Evolutionary conservation across 2,329 filamentous ascomycete genomes (phyloP).

Genomic region (Grosmannia penicillata): DNA sequence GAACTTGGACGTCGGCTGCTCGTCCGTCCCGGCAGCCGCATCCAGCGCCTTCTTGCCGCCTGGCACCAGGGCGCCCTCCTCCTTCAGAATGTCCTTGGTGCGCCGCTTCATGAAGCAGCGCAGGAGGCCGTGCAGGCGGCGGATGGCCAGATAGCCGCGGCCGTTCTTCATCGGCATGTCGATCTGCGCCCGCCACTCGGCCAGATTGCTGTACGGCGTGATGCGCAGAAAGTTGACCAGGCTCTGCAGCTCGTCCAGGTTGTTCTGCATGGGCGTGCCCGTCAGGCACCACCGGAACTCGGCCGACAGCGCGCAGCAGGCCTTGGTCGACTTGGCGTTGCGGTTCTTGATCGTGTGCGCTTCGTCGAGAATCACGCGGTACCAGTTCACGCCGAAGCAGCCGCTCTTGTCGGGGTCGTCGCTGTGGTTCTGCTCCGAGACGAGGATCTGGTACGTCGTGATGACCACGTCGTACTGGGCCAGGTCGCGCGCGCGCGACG

Average conservation of each 20-base stretch:
- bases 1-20: constrained; percentile 48
- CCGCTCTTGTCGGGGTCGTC: constrained; percentile 57
- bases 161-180: constrained; percentile 81
- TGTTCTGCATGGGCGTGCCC: constrained; percentile 96
- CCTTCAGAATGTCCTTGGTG: constrained; percentile 90
- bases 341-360: constrained; percentile 98
- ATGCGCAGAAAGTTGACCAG: constrained; percentile 87
- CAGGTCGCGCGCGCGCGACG: constrained; percentile 63
- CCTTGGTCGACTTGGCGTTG: constrained; percentile 88
- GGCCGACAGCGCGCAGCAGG: constrained; percentile 69
- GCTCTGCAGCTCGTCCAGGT: constrained; percentile 88
- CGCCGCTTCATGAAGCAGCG: constrained; percentile 97
- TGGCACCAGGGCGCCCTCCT: constrained; percentile 66
- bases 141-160: constrained; percentile 76
- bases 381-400: constrained; percentile 89
- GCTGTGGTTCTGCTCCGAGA: constrained; percentile 70
- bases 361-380: constrained; percentile 87
- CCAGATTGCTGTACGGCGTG: constrained; percentile 74
- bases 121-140: constrained; percentile 68
- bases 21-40: constrained; percentile 18
- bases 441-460: constrained; percentile 90
- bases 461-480: constrained; percentile 87
- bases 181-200: constrained; percentile 83
- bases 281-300: constrained; percentile 94
- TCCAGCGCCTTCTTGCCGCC: constrained; percentile 45